Base-by-base conservation (phyloP, 2,329 filamentous ascomycete species). In the Raffaelea ambrosiae region DNA sequence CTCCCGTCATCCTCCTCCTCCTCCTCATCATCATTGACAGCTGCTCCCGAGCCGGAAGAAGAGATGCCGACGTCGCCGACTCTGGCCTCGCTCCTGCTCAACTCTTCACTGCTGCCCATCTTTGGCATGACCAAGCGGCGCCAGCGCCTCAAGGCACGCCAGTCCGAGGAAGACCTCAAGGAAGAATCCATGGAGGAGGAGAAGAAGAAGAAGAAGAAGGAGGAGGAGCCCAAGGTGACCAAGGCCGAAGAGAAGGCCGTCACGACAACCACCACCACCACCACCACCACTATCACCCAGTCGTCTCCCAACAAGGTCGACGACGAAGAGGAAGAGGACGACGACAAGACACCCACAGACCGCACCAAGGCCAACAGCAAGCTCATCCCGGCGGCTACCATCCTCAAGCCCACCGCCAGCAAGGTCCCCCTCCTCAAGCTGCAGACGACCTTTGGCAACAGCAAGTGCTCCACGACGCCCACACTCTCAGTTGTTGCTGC, bases 401-500 rank as follows among this genome's bases (percentile, higher is more conserved):
- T 23, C 11, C 4, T 23, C 5, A 23, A 22, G 9, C 19, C 39
- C 7, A 20, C 5, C 39, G 20, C 21, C 39, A 19, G 16, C 35
- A 38, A 38, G 35, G 33, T 64, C 54, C 22, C 51, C 47, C 21
- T 49, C 1, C 56, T 73, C 4, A 71, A 67, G 53, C 59, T 74
- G 43, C 67, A 72, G 47, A 75, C 72, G 5, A 66, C 57, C 19
- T 73, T 74, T 49, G 57, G 57, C 19, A 48, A 54, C 35, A n/a
- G n/a, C 54, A 9, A 31, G 7, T 8, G 36, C 52, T 18, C 38
- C 48, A 31, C 26, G 22, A 20, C 40, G 26, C 26, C 26, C 7
- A 29, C n/a, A n/a, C n/a, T n/a, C n/a, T n/a, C n/a, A n/a, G n/a
- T n/a, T n/a, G n/a, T n/a, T n/a, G n/a, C 21, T 20, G 26, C 40